These are phyloP conservation scores for Chaetomium globosum DNA, from an alignment of 2,329 filamentous ascomycete species.

Conservation along the genomic window DNA sequence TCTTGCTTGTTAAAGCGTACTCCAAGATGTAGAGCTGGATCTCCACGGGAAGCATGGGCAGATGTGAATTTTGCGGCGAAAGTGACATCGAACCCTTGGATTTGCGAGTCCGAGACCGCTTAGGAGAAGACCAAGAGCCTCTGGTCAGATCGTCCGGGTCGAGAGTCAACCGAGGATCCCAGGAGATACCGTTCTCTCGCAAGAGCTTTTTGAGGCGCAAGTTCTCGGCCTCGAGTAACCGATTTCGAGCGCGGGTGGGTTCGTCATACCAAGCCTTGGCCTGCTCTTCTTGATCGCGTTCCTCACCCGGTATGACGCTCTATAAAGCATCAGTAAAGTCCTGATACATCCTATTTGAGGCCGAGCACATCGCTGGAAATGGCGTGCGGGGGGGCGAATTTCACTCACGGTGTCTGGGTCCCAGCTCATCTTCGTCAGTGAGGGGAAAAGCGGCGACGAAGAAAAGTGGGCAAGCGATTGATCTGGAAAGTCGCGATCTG, in stretches of 20 bases:
- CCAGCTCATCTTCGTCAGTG: conserved; percentile 16
- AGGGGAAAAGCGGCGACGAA: neutral
- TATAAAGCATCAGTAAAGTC: neutral
- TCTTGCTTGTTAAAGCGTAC: conserved; percentile 53
- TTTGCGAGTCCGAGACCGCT: conserved; percentile 22
- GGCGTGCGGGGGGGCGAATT: neutral
- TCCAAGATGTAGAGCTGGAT: conserved; percentile 56
- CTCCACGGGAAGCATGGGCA: conserved; percentile 55
- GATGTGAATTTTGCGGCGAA: neutral
- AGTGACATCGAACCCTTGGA: conserved; percentile 10
- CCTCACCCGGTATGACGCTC: conserved; percentile 49
- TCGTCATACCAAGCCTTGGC: conserved; percentile 53
- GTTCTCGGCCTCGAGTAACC: conserved; percentile 53
- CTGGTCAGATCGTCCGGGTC: conserved; percentile 27
- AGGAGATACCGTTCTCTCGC: conserved; percentile 56
- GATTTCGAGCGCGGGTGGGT: conserved; percentile 53
- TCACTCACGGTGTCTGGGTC: conserved; percentile 22
- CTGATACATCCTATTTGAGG: neutral
- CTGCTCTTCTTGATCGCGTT: conserved; percentile 56
- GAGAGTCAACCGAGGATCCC: conserved; percentile 46
- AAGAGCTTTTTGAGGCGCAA: conserved; percentile 54
- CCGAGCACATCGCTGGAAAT: neutral
- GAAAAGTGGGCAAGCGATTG: neutral
- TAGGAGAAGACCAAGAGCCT: conserved; percentile 20
- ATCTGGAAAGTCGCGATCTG: neutral